Conservation (phyloP, 257 asterid genomes). For the Phtheirospermum japonicum region DNA sequence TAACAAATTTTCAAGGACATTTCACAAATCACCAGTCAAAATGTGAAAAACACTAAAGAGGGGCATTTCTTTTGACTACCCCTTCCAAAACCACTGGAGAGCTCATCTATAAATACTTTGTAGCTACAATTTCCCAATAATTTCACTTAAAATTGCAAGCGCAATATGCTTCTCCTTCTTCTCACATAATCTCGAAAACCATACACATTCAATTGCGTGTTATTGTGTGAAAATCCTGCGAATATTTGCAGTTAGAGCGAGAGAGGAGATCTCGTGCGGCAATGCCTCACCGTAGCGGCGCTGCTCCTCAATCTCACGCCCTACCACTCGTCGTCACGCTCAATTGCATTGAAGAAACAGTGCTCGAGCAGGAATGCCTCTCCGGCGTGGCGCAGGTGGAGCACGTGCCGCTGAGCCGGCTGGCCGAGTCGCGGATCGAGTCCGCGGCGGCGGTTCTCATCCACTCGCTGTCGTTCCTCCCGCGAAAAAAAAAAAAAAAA, state of each 20-base stretch:
- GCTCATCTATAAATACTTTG: constrained; percentile 11
- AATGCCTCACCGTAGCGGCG: constrained; percentile 46
- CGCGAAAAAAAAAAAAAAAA: too few species aligned
- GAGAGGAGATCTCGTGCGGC: constrained; percentile 45
- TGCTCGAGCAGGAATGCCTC: constrained; percentile 76
- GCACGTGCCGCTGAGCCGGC: constrained; percentile 88
- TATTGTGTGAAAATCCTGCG: constrained; percentile 16
- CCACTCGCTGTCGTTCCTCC: constrained; percentile 94
- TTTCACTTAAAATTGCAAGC: neutral
- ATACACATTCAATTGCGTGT: constrained; percentile 12
- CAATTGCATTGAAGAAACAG: constrained; percentile 80
- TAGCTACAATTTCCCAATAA: neutral
- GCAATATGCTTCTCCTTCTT: neutral
- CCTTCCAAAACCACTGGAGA: constrained; percentile 33
- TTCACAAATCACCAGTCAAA: neutral
- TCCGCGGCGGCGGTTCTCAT: constrained; percentile 81
- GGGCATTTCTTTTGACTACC: constrained; percentile 28
- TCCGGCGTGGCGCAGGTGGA: constrained; percentile 68
- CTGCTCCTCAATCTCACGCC: constrained; percentile 34
- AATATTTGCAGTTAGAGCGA: constrained; percentile 15
- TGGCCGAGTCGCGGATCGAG: constrained; percentile 86
- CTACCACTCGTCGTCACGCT: constrained; percentile 79
- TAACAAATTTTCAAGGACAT: constrained; percentile 10
- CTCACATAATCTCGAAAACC: neutral
- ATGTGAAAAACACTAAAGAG: constrained; percentile 2